Conservation (phyloP, 2,329 filamentous ascomycete species). For the Aspergillus sp. region DNA sequence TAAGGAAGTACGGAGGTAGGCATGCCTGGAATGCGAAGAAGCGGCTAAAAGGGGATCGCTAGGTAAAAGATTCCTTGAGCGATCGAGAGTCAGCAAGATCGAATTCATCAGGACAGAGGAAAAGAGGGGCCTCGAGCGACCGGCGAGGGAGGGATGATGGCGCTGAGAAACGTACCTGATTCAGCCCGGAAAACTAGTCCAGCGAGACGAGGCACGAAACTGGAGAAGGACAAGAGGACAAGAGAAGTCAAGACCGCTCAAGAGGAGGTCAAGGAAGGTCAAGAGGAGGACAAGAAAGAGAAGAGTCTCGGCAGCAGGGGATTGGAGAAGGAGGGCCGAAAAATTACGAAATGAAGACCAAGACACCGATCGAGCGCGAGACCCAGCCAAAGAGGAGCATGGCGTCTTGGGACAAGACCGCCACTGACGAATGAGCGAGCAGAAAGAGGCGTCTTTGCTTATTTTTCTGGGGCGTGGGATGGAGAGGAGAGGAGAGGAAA, state of each 20-base stretch:
- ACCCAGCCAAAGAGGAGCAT: slow-evolving; percentile 20
- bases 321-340: slow-evolving; percentile 7
- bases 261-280: slow-evolving; percentile 21
- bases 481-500: slow-evolving; percentile 16
- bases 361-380: slow-evolving; percentile 23
- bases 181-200: not conserved
- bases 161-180: not conserved
- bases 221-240: slow-evolving; percentile 13
- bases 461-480: slow-evolving; percentile 15
- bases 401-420: slow-evolving; percentile 4
- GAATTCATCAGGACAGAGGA: not conserved
- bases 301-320: slow-evolving; percentile 22
- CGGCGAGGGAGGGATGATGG: slow-evolving; percentile 6
- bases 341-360: slow-evolving; percentile 22
- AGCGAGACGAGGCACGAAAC: slow-evolving; percentile 9
- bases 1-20: slow-evolving; percentile 25
- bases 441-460: slow-evolving; percentile 3
- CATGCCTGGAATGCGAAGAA: slow-evolving; percentile 33
- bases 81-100: slow-evolving; percentile 10
- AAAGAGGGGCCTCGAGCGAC: slow-evolving; percentile 6
- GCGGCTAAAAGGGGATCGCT: slow-evolving; percentile 3
- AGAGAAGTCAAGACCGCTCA: slow-evolving; percentile 16
- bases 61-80: slow-evolving; percentile 6
- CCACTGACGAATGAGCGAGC: slow-evolving; percentile 16
- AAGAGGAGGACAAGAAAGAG: slow-evolving; percentile 15